Evolutionary conservation across 2,329 filamentous ascomycete genomes (phyloP).

Genomic region (Colletotrichum incanum): DNA sequence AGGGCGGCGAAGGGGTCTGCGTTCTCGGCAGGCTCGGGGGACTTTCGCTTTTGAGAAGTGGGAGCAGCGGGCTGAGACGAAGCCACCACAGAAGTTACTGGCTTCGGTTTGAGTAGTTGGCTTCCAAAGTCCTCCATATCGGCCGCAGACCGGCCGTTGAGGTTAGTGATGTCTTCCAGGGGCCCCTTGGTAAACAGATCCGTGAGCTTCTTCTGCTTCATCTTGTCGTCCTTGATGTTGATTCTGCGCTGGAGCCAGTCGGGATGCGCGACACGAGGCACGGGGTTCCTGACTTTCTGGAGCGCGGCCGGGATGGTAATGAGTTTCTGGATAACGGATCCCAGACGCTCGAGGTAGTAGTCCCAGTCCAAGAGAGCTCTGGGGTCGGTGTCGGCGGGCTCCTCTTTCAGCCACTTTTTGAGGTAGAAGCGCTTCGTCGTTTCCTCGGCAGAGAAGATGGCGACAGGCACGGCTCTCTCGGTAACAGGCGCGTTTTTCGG

Average conservation of each 20-base stretch:
- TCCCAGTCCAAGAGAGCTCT: slow-evolving; percentile 94
- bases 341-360: slow-evolving; percentile 96
- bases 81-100: slow-evolving; percentile 67
- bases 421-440: slow-evolving; percentile 90
- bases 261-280: slow-evolving; percentile 92
- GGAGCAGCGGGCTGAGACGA: slow-evolving; percentile 68
- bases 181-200: slow-evolving; percentile 87
- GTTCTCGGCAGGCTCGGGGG: slow-evolving; percentile 76
- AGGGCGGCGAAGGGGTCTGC: slow-evolving; percentile 86
- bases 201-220: slow-evolving; percentile 99
- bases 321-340: slow-evolving; percentile 97
- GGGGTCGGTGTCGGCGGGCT: slow-evolving; percentile 91
- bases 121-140: slow-evolving; percentile 89
- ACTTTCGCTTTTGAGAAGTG: slow-evolving; percentile 78
- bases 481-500: slow-evolving; percentile 94
- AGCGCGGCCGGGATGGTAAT: slow-evolving; percentile 98
- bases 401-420: slow-evolving; percentile 95
- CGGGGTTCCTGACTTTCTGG: slow-evolving; percentile 94
- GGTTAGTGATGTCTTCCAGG: slow-evolving; percentile 80
- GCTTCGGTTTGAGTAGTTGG: slow-evolving; percentile 77
- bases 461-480: slow-evolving; percentile 92
- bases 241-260: slow-evolving; percentile 97
- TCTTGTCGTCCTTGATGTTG: slow-evolving; percentile 94
- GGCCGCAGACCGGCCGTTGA: slow-evolving; percentile 66
- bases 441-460: slow-evolving; percentile 96